Evolutionary conservation across 78 protist species (phyloP).

Genomic region (Dictyostelium brefeldianum): DNA sequence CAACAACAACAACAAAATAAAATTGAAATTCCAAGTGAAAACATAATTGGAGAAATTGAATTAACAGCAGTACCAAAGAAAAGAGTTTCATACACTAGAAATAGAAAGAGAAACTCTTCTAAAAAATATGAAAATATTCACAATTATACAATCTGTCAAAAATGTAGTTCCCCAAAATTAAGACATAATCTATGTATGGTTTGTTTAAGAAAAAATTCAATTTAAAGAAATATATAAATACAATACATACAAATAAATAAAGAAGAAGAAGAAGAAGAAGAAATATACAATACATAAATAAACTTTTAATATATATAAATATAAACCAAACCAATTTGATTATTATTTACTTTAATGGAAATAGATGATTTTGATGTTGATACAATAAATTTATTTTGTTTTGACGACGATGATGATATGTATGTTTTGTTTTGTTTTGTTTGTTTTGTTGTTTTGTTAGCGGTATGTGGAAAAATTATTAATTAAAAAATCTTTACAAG

Average conservation of each 20-base stretch:
- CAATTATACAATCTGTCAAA: conserved; percentile 66
- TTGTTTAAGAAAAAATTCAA: conserved; percentile 51
- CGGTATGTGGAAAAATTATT: background rate
- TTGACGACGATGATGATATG: too few relatives aligned
- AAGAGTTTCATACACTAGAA: conserved; percentile 56
- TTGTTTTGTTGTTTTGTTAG: too few relatives aligned
- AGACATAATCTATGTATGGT: conserved; percentile 60
- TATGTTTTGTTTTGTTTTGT: too few relatives aligned
- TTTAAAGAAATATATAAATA: background rate
- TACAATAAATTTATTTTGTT: too few relatives aligned
- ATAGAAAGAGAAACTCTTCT: conserved; percentile 69
- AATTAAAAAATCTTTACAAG: conserved; percentile 83
- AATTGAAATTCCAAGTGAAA: conserved; percentile 14
- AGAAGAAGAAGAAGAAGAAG: too few relatives aligned
- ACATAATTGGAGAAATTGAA: conserved; percentile 26
- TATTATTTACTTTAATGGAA: too few relatives aligned
- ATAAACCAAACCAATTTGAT: too few relatives aligned
- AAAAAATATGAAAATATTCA: conserved; percentile 75
- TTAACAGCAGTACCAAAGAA: conserved; percentile 77
- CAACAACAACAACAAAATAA: background rate
- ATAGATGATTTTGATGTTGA: too few relatives aligned
- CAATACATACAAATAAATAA: too few relatives aligned
- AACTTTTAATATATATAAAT: too few relatives aligned
- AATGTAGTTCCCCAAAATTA: conserved; percentile 47
- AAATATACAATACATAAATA: too few relatives aligned